Evolutionary conservation across 768 basidiomycete species (phyloP).

Genomic region (Ramaria sp.): DNA sequence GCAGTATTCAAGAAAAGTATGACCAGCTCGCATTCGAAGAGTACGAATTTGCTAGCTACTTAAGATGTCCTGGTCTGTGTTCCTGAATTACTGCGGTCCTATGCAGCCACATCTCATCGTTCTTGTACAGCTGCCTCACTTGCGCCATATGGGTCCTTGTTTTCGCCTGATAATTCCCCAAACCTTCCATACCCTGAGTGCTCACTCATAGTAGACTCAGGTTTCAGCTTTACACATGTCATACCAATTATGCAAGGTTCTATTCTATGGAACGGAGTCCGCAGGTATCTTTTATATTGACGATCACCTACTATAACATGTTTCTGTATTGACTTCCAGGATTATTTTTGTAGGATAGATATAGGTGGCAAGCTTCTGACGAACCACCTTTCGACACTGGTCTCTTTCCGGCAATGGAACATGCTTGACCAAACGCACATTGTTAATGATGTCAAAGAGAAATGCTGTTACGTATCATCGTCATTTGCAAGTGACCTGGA

Average conservation of each 20-base stretch:
- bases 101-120: not conserved
- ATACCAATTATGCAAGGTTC: conserved; percentile 69
- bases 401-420: conserved; percentile 95
- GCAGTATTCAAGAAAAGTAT: conserved; percentile 84
- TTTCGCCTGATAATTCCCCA: conserved; percentile 28
- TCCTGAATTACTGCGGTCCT: conserved; percentile 9
- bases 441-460: conserved; percentile 86
- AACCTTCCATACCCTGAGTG: conserved; percentile 56
- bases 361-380: conserved; percentile 93
- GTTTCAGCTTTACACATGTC: conserved; percentile 91
- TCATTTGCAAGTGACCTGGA: conserved; percentile 67
- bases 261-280: conserved; percentile 72
- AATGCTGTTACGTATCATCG: conserved; percentile 74
- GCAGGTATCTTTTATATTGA: conserved; percentile 40
- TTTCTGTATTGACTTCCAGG: not conserved
- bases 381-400: conserved; percentile 87
- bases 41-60: conserved; percentile 82
- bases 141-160: conserved; percentile 66
- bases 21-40: conserved; percentile 97
- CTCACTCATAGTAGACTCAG: conserved; percentile 73
- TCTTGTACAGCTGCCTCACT: conserved; percentile 57
- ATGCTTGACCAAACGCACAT: conserved; percentile 97
- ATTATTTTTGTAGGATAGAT: conserved; percentile 55
- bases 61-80: conserved; percentile 69
- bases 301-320: not conserved